Evolutionary conservation across 345 rosid genomes (phyloP), one percentile per base, ranked within the genome.

Genomic region (Aurinia saxatilis): DNA sequence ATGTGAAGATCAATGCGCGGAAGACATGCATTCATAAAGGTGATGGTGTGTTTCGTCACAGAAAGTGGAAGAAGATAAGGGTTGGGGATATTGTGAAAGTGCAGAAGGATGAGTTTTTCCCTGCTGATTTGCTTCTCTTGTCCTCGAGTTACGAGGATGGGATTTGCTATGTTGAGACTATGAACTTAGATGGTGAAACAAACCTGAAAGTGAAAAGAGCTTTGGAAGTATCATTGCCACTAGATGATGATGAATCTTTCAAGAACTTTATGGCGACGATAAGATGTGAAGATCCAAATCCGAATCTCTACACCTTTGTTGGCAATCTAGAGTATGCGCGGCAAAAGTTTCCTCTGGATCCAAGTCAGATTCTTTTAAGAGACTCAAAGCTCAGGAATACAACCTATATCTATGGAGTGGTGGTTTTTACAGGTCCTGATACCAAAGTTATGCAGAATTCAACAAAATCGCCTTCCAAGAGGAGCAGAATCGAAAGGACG

Each of bases 121-220:
- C 99, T 0, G 91, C 97, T 23, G 99, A 93, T 79, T 72, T 93
- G 67, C 84, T 90, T 48, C 79, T 93, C 23, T 67, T 93, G 84
- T 85, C 99, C 6, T 82, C 96, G 0, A 81, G 86, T 76, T 93
- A 90, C 30, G 99, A 87, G 49, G 99, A 93, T 57, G 99, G 97
- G 67, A 84, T 93, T 65, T 90, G 97, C 68, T 93, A 93, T 55
- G 99, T 93, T 33, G 99, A 93, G 85, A 93, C 99, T 25, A 93
- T 93, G 99, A 93, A 93, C 70, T 79, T 93, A 39, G 99, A 93
- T 51, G 99, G 99, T 14, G 99, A 93, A 70, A 93, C 99, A 11
- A 93, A 93, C 75, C 76, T 93, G 76, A 93, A 93, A 80, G 83
- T 88, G 34, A 93, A 90, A 67, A 83, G 93, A 54, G 75, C 90